phyloP scores from a whole-genome alignment of 441 rosid species.

The Gossypium trilobum region DNA sequence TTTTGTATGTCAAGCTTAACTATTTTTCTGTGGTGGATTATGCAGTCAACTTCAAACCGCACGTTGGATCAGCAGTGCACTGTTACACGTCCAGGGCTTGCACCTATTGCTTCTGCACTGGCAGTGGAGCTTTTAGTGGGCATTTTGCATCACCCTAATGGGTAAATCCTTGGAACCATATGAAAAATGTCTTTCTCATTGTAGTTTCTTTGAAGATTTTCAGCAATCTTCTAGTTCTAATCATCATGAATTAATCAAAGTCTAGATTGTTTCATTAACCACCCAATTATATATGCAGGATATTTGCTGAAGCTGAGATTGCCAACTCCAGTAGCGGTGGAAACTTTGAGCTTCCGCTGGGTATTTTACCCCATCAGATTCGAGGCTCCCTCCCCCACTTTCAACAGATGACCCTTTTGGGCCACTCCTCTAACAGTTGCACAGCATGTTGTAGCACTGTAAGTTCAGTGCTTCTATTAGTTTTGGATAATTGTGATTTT shows the following conservation, averaged over 20 bases:
- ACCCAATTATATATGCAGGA: slow-evolving; percentile 34
- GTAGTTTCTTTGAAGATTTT: background rate
- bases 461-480: slow-evolving; percentile 23
- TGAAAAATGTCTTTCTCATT: background rate
- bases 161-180: slow-evolving; percentile 35
- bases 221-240: slow-evolving; percentile 2
- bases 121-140: slow-evolving; percentile 80
- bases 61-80: slow-evolving; percentile 95
- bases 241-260: background rate
- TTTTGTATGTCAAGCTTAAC: slow-evolving; percentile 3
- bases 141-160: slow-evolving; percentile 71
- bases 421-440: slow-evolving; percentile 76
- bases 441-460: slow-evolving; percentile 82
- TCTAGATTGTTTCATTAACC: slow-evolving; percentile 8
- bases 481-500: no score
- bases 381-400: slow-evolving; percentile 77
- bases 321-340: slow-evolving; percentile 34
- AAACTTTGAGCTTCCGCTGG: slow-evolving; percentile 58
- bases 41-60: slow-evolving; percentile 86
- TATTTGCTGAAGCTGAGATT: slow-evolving; percentile 54
- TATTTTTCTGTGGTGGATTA: slow-evolving; percentile 2
- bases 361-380: slow-evolving; percentile 87
- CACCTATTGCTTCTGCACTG: slow-evolving; percentile 87
- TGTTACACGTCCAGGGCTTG: slow-evolving; percentile 91
- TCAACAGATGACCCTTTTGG: slow-evolving; percentile 71